Evolutionary conservation across 1,284 basidiomycete genomes (phyloP).

Genomic region (Schizophyllum amplum): DNA sequence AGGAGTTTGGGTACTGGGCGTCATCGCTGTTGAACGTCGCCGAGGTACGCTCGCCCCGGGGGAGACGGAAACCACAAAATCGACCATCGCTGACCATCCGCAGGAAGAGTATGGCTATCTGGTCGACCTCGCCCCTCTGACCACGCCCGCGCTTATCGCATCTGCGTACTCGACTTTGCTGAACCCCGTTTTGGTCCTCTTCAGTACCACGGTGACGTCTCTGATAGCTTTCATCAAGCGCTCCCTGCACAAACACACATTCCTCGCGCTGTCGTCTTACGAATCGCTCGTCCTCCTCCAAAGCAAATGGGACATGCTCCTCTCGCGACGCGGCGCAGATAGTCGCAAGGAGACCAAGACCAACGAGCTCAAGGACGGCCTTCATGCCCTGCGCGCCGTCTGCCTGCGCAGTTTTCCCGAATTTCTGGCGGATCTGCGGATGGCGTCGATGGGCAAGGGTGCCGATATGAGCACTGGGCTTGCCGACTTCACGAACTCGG

Average conservation of each 20-base stretch:
- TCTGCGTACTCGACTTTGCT: slow-evolving; percentile 55
- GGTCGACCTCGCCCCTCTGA: slow-evolving; percentile 51
- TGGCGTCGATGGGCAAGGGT: slow-evolving; percentile 40
- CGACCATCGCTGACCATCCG: neutral
- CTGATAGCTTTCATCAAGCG: slow-evolving; percentile 68
- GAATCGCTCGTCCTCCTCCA: slow-evolving; percentile 46
- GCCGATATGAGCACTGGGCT: slow-evolving; percentile 52
- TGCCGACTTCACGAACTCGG: slow-evolving; percentile 54
- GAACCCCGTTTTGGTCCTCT: slow-evolving; percentile 52
- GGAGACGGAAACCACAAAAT: neutral
- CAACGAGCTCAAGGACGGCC: slow-evolving; percentile 64
- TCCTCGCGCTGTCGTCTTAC: slow-evolving; percentile 69
- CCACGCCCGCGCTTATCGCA: slow-evolving; percentile 35
- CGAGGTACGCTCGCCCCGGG: slow-evolving; percentile 35
- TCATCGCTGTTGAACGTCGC: slow-evolving; percentile 50
- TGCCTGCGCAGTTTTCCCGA: slow-evolving; percentile 77
- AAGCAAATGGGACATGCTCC: slow-evolving; percentile 57
- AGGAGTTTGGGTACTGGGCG: slow-evolving; percentile 63
- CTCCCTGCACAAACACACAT: slow-evolving; percentile 75
- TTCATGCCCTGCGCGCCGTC: slow-evolving; percentile 53
- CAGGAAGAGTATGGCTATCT: slow-evolving; percentile 60
- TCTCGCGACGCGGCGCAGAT: slow-evolving; percentile 37
- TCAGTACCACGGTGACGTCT: slow-evolving; percentile 52
- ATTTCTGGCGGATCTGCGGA: slow-evolving; percentile 66
- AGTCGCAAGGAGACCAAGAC: slow-evolving; percentile 40